A percentile compares a stretch with the other conserved stretches of the same genome.
phyloP scores from a whole-genome alignment of 108 stramenopile genomes.

The Stephanodiscus triporus region DNA sequence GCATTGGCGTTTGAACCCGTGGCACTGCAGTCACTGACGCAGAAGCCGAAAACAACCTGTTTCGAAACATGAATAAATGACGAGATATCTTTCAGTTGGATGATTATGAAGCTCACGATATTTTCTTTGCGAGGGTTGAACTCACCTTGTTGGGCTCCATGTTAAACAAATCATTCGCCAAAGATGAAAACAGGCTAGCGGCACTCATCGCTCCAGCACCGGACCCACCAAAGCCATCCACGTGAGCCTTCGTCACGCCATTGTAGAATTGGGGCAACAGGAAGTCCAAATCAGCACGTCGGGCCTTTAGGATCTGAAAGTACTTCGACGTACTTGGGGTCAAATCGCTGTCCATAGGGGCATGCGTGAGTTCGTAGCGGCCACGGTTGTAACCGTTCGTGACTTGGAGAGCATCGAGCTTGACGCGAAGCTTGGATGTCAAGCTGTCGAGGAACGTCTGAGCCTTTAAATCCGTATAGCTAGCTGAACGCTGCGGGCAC shows the following conservation, averaged over 20 bases:
- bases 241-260: constrained; percentile 44
- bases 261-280: constrained; percentile 71
- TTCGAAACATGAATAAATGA: background rate
- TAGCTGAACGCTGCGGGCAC: constrained; percentile 18
- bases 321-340: constrained; percentile 39
- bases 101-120: too few relatives aligned
- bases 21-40: constrained; percentile 53
- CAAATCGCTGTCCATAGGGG: constrained; percentile 67
- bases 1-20: constrained; percentile 46
- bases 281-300: constrained; percentile 43
- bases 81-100: background rate
- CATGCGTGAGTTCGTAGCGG: constrained; percentile 56
- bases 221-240: constrained; percentile 41
- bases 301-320: constrained; percentile 48
- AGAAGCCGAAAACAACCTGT: constrained; percentile 64
- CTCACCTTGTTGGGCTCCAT: constrained; percentile 17
- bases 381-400: constrained; percentile 46
- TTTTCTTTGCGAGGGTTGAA: background rate
- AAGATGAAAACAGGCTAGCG: constrained; percentile 30
- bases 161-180: constrained; percentile 30
- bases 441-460: constrained; percentile 32
- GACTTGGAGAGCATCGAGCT: constrained; percentile 34
- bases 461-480: constrained; percentile 28
- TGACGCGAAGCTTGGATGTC: constrained; percentile 40
- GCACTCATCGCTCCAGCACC: constrained; percentile 28